Evolutionary conservation across 164 flowering plant species (phyloP).

Genomic region (Annona squamosa): DNA sequence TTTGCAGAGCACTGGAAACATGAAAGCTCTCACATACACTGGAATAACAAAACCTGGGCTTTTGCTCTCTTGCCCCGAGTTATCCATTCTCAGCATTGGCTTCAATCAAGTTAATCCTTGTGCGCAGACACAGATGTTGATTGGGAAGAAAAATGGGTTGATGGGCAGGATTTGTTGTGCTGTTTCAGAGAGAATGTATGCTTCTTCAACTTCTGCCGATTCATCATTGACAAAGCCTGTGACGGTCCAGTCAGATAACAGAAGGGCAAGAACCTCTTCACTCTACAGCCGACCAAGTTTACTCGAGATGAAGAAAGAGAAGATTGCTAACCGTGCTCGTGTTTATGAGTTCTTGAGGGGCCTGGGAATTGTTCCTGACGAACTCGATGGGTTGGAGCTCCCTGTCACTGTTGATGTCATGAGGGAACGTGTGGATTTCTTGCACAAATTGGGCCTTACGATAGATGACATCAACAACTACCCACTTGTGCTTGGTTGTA

Average conservation of each 20-base stretch:
- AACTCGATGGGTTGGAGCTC: constrained; percentile 89
- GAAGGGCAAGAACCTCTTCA: constrained; percentile 34
- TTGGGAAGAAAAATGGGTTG: constrained; percentile 27
- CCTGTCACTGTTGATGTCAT: constrained; percentile 86
- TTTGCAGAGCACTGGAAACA: constrained; percentile 12
- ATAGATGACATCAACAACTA: constrained; percentile 85
- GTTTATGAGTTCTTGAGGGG: constrained; percentile 73
- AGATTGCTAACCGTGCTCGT: constrained; percentile 50
- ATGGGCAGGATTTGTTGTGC: constrained; percentile 23
- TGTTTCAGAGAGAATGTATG: constrained; percentile 30
- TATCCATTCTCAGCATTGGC: constrained; percentile 27
- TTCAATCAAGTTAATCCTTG: constrained; percentile 20
- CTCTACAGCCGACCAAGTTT: constrained; percentile 78
- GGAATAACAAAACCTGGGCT: constrained; percentile 45
- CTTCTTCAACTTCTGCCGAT: constrained; percentile 29
- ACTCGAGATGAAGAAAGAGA: constrained; percentile 71
- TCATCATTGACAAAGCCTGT: constrained; percentile 23
- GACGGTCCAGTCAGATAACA: constrained; percentile 17
- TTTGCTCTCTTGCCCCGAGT: constrained; percentile 41
- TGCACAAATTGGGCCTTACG: constrained; percentile 73
- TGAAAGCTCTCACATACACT: constrained; percentile 40
- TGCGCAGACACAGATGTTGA: constrained; percentile 12
- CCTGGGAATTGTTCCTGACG: constrained; percentile 81
- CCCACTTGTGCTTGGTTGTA: constrained; percentile 93
- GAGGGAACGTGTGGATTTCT: constrained; percentile 90